Conservation (phyloP, 768 basidiomycete species). For the Dioszegia crocea region DNA sequence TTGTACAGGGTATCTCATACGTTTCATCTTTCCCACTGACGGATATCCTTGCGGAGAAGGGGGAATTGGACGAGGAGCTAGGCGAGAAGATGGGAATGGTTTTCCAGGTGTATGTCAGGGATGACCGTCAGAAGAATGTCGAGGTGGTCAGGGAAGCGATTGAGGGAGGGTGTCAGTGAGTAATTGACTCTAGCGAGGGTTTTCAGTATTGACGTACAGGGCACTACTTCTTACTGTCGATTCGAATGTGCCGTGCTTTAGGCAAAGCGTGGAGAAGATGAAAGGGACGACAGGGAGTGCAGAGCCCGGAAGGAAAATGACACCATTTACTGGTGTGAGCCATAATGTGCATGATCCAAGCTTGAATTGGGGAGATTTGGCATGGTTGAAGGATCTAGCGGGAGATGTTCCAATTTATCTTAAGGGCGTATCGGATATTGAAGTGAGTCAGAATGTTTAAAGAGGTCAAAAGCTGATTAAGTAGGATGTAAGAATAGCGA, state of each 20-base stretch:
- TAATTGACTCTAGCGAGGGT: too few relatives aligned
- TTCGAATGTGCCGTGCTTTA: constrained; percentile 57
- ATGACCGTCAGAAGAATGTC: constrained; percentile 61
- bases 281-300: constrained; percentile 36
- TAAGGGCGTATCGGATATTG: constrained; percentile 53
- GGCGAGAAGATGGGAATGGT: constrained; percentile 44
- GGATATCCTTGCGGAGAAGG: constrained; percentile 48
- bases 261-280: constrained; percentile 37
- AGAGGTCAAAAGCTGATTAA: constrained; percentile 4
- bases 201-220: too few relatives aligned
- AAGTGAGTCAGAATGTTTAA: constrained; percentile 49
- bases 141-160: constrained; percentile 67
- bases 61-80: constrained; percentile 38
- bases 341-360: constrained; percentile 40
- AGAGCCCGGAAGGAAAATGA: constrained; percentile 36
- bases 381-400: constrained; percentile 48
- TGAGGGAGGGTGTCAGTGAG: constrained; percentile 60
- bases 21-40: constrained; percentile 46
- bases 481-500: constrained; percentile 79
- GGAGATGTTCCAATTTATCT: constrained; percentile 53
- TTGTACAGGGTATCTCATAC: constrained; percentile 48
- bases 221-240: constrained; percentile 89
- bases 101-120: constrained; percentile 68
- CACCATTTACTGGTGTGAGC: constrained; percentile 28
- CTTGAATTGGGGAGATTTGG: constrained; percentile 47